Evolutionary conservation across 306 rosid genomes (phyloP), one percentile per base, ranked within the genome.

Genomic region (Fragaria nilgerrensis): DNA sequence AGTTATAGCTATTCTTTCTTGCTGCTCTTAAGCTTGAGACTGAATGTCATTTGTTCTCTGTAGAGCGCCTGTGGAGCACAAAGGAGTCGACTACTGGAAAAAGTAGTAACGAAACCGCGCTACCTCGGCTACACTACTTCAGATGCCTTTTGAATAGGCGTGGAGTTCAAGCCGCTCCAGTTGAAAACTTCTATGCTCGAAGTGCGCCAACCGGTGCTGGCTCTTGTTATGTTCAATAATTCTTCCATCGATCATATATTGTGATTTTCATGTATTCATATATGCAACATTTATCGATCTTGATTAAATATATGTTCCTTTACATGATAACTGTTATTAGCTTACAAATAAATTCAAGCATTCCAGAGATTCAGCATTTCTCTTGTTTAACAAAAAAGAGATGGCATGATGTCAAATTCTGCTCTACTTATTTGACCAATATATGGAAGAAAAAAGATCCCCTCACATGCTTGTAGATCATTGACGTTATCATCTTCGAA

Each of bases 31-130:
- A 82, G 52, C 27, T 78, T 75, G 69, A 45, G 52, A 76, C 52
- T 49, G 72, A 86, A 77, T 63, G 52, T 29, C 53, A 71, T 23
- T 9, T 83, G 34, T 76, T 41, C 78, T 32, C 44, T 58, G 14
- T 81, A 92, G 99, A 92, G 83, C 96, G 97, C 53, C 72, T 95
- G 83, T 95, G 99, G 97, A 91, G 97, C 82, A 80, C n/a, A 36
- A 87, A 78, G 79, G 87, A 80, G 61, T 75, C 83, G n/a, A 66
- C 80, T 19, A 79, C 91, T 34, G 5, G 47, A 2, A 68, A 75
- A 82, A 89, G 85, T 78, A 45, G 72, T 32, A 85, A 80, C 49
- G 2, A 14, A 44, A 87, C 89, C 4, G 96, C 81, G 5, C 77
- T 92, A 67, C 94, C 89, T 1, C 87, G 98, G 47, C 64, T 90